Evolutionary conservation across 495 filamentous ascomycete genomes (phyloP).

Genomic region (Xylaria venustula): DNA sequence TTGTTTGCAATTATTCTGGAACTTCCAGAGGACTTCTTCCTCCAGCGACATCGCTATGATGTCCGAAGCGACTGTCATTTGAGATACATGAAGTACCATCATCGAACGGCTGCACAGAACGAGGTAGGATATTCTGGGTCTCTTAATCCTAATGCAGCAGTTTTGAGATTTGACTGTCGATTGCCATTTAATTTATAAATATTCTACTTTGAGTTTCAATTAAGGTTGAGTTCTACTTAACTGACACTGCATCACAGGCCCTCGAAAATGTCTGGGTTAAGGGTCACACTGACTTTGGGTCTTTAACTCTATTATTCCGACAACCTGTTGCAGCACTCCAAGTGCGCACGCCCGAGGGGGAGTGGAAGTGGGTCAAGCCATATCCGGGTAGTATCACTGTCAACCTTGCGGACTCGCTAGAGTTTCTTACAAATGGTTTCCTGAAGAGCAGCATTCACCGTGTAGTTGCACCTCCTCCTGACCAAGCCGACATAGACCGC

Average conservation of each 20-base stretch:
- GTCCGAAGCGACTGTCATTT: slow-evolving; percentile 48
- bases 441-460: slow-evolving; percentile 54
- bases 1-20: slow-evolving; percentile 53
- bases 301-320: slow-evolving; percentile 54
- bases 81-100: slow-evolving; percentile 56
- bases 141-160: too few species aligned
- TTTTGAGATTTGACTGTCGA: too few species aligned
- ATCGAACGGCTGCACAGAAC: slow-evolving; percentile 43
- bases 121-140: not conserved
- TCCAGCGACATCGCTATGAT: slow-evolving; percentile 50
- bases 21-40: slow-evolving; percentile 51
- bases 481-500: slow-evolving; percentile 52
- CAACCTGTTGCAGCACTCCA: slow-evolving; percentile 54
- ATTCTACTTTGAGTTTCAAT: too few species aligned
- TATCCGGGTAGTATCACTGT: slow-evolving; percentile 54
- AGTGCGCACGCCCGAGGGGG: slow-evolving; percentile 44
- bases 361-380: slow-evolving; percentile 53
- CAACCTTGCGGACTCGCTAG: slow-evolving; percentile 52
- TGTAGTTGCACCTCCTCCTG: slow-evolving; percentile 49
- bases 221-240: not conserved
- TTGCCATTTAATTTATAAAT: too few species aligned
- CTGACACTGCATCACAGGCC: not conserved
- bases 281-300: slow-evolving; percentile 59
- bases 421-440: slow-evolving; percentile 48
- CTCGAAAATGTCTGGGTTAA: slow-evolving; percentile 34